phyloP scores from a whole-genome alignment of 2,329 filamentous ascomycete genomes.

The Stagonosporopsis tanaceti region DNA sequence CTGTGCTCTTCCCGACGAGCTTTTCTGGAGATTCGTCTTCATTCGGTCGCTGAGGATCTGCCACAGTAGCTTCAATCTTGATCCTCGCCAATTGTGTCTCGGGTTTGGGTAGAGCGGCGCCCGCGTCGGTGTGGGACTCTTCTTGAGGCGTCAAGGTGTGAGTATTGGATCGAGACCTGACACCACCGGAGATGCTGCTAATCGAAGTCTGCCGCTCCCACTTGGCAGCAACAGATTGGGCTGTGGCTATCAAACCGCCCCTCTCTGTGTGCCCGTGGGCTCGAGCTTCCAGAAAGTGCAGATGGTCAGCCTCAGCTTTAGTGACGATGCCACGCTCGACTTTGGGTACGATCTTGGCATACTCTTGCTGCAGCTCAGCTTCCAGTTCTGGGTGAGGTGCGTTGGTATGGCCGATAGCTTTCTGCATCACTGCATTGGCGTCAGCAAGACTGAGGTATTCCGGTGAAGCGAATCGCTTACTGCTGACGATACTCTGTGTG shows the following conservation, averaged over 20 bases:
- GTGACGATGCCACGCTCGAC: slow-evolving; percentile 46
- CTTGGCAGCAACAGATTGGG: slow-evolving; percentile 51
- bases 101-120: slow-evolving; percentile 42
- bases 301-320: slow-evolving; percentile 50
- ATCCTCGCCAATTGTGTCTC: slow-evolving; percentile 44
- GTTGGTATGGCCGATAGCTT: slow-evolving; percentile 33
- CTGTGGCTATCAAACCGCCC: slow-evolving; percentile 48
- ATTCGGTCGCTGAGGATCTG: slow-evolving; percentile 38
- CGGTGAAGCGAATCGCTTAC: slow-evolving; percentile 26
- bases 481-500: slow-evolving; percentile 39
- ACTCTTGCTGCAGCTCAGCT: slow-evolving; percentile 39
- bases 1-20: neutral
- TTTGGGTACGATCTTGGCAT: slow-evolving; percentile 44
- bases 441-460: slow-evolving; percentile 6
- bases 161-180: slow-evolving; percentile 23
- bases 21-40: slow-evolving; percentile 44
- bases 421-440: slow-evolving; percentile 39
- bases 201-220: slow-evolving; percentile 31
- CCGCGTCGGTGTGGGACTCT: slow-evolving; percentile 42
- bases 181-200: slow-evolving; percentile 18
- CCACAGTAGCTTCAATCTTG: slow-evolving; percentile 43
- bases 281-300: slow-evolving; percentile 54
- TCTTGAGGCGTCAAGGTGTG: slow-evolving; percentile 29
- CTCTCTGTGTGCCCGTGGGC: slow-evolving; percentile 46
- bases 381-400: slow-evolving; percentile 43